Evolutionary conservation across 331 rosid genomes (phyloP).

Genomic region (Pyrus hybrid): DNA sequence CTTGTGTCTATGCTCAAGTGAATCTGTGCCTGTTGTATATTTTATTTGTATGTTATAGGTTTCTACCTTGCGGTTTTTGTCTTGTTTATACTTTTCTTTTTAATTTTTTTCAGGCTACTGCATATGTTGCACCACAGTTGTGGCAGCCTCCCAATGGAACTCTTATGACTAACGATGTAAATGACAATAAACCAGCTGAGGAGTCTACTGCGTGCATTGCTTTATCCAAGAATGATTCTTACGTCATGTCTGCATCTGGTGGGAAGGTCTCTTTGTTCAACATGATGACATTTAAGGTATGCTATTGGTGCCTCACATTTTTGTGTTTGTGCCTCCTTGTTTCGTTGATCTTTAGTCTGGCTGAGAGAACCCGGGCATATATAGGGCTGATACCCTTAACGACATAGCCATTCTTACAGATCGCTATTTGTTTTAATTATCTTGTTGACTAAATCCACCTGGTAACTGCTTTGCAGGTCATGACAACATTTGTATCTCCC

Average conservation of each 20-base stretch:
- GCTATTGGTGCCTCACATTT: not conserved
- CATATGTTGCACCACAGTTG: conserved; percentile 33
- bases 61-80: not conserved
- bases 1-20: not conserved
- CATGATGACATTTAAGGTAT: conserved; percentile 46
- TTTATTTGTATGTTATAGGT: not conserved
- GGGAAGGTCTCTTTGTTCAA: conserved; percentile 41
- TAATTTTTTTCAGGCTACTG: conserved; percentile 21
- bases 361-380: not conserved
- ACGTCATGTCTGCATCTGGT: conserved; percentile 46
- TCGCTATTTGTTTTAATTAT: not conserved
- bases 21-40: not conserved
- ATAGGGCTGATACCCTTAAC: not conserved
- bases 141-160: conserved; percentile 42
- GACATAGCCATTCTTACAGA: not conserved
- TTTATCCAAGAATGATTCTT: conserved; percentile 38
- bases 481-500: conserved; percentile 41
- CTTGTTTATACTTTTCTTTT: not conserved
- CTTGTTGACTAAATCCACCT: conserved; percentile 1
- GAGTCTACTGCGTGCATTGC: conserved; percentile 41
- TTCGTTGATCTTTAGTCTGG: not conserved
- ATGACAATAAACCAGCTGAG: conserved; percentile 31
- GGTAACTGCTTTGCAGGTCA: conserved; percentile 21
- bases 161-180: conserved; percentile 37
- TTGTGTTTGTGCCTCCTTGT: not conserved